A percentile compares a stretch with the other conserved stretches of the same genome.
Conservation (phyloP, 208 protist species). For the Naegleria gruberi region DNA sequence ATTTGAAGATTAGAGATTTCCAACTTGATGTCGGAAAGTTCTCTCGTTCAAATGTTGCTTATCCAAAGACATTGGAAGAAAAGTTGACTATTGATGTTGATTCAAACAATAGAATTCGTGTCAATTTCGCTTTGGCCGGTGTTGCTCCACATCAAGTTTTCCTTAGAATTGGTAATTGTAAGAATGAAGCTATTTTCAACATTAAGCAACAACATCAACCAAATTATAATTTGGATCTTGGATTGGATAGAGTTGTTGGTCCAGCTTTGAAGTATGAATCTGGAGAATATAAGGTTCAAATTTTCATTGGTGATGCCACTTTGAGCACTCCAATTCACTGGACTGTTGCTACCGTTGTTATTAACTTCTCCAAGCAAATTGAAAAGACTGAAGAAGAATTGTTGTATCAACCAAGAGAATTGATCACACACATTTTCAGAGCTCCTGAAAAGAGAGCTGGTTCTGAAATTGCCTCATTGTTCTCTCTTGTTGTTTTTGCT, state of each 20-base stretch:
- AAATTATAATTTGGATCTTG: neutral
- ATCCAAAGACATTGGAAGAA: neutral
- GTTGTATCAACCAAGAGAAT: neutral
- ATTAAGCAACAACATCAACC: neutral
- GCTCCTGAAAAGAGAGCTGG: neutral
- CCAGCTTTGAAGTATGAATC: neutral
- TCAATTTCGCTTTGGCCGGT: neutral
- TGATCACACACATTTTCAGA: neutral
- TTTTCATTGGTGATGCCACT: neutral
- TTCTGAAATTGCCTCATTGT: neutral
- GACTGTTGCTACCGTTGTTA: neutral
- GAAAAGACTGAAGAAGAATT: neutral
- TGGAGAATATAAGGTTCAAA: neutral
- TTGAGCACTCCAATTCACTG: neutral
- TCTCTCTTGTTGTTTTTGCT: neutral
- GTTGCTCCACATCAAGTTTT: conserved; percentile 6
- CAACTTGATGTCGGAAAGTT: neutral
- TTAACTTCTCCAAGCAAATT: neutral
- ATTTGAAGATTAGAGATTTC: conserved; percentile 1
- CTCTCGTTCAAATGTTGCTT: neutral
- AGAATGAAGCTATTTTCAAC: neutral
- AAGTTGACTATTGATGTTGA: neutral
- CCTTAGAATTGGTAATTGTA: neutral
- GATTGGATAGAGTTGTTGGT: neutral
- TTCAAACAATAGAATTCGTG: neutral